Conservation (phyloP, 352 stramenopile genomes). For the Pythium aquatile region DNA sequence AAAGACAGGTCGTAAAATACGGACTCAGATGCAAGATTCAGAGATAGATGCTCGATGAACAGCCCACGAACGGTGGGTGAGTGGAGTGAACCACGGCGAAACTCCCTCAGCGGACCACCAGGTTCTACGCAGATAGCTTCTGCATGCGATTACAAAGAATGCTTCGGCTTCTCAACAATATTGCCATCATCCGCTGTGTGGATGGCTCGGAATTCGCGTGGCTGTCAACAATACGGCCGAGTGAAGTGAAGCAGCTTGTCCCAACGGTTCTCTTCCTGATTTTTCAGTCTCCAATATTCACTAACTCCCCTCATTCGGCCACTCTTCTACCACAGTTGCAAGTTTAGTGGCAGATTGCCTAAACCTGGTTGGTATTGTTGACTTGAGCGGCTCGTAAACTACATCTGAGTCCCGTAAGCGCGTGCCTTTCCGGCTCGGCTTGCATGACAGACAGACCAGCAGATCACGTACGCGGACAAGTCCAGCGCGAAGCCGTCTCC, state of each 20-base stretch:
- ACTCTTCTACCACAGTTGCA: neutral
- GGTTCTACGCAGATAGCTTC: neutral
- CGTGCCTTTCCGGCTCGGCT: constrained; percentile 6
- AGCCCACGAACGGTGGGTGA: neutral
- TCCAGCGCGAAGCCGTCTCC: neutral
- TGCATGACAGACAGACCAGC: neutral
- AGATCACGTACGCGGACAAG: neutral
- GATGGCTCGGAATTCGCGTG: neutral
- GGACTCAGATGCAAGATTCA: neutral
- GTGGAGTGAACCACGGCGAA: neutral
- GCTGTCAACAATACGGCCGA: constrained; percentile 8
- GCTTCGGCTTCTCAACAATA: neutral
- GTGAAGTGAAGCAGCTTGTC: neutral
- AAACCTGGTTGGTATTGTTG: constrained; percentile 13
- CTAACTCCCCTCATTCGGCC: constrained; percentile 2
- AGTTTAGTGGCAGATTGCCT: neutral
- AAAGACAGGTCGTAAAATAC: neutral
- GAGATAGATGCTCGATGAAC: neutral
- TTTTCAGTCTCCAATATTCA: neutral
- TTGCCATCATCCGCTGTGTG: neutral
- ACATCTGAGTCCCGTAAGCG: constrained; percentile 19
- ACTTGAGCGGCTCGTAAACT: constrained; percentile 18
- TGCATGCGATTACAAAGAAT: neutral
- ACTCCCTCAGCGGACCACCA: neutral
- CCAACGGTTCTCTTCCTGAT: neutral